Base-by-base conservation (phyloP, 1,139 yeast genomes). In the Tardiomyces digboiensis region DNA sequence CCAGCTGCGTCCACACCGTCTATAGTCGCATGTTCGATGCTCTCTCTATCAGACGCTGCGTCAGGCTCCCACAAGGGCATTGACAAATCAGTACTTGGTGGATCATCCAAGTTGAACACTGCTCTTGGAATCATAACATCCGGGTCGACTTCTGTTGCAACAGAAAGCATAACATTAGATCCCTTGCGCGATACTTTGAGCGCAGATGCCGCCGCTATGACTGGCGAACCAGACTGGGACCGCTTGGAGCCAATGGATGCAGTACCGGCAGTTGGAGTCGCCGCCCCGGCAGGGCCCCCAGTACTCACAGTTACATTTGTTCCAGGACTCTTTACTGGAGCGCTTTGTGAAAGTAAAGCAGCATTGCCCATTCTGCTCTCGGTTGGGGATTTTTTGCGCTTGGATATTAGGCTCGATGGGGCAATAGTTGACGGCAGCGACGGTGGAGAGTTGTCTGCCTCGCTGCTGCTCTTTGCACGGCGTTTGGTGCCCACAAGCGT, bases 371-470 rank as follows among this genome's bases (percentile, higher is more conserved):
- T n/a, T n/a, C 39, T 21, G 21, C 19, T 18, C 12, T 22, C 29
- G 18, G 51, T 42, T 37, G 52, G 46, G 21, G 49, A 41, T 43
- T 48, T 51, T 26, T 42, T 43, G 21, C 54, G 44, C 33, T 50
- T 51, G 8, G 55, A 22, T 19, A 53, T 52, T 14, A 53, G 41
- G 21, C 50, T 49, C 8, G 57, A 44, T n/a, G 57, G 57, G 7
- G 57, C 49, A 20, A 53, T 47, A n/a, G 57, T 51, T 1, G 49
- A 42, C 10, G 55, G 54, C 23, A 50, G 45, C 3, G 19, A 10
- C 3, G 37, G 19, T 13, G 37, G 37, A 7, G 19, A 16, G n/a
- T n/a, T n/a, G 8, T 14, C 19, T 7, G 19, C 13, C 19, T 33
- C 19, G 23, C 44, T 44, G 26, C 48, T 48, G 29, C 50, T 46